Base-by-base conservation (phyloP, 2,329 filamentous ascomycete species). In the Aureobasidium sp. region DNA sequence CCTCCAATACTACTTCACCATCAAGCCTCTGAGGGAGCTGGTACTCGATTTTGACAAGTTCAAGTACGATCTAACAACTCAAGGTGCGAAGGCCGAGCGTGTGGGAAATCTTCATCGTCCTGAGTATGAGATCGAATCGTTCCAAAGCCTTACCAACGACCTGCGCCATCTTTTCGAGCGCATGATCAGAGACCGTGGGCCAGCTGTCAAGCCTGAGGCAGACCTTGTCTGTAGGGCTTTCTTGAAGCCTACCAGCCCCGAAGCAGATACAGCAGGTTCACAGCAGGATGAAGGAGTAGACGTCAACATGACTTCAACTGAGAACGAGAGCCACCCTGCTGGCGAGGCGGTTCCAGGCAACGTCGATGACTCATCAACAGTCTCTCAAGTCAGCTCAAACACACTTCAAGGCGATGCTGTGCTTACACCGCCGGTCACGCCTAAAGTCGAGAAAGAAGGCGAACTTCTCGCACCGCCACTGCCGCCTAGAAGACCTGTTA, bases 1-100 rank as follows among this genome's bases (percentile, higher is more conserved):
- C 51, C 79, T 99, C 10, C 94, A 99, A 68, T 97, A 95, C 70
- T 88, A 96, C 65, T 96, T 95, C 71, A 95, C 92, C 0, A 84
- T 97, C 60, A 87, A 85, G 63, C 85, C 89, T 2, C 79, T 97
- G 31, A 84, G 93, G 53, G 82, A 94, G 5, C 82, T 96, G 65
- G 85, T 96, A 3, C 78, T 95, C 61, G 79, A 90, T 53, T 90
- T 89, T 65, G 84, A 93, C 27, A 74, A 84, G 4, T 83, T 87
- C 67, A 83, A 86, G 65, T 83, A 94, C 69, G 82, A 87, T 3
- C 73, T 89, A 4, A 82, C 81, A 9, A 84, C 86, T 43, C 81
- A 84, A 61, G 81, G 77, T 27, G 77, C 94, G 43, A 77, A 78
- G 53, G 75, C 78, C 29, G 90, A 92, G 65, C 82, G 84, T 35